A percentile compares a stretch with the other conserved stretches of the same genome.
Evolutionary conservation across 257 asterid species (phyloP).

Genomic region (Petrea volubilis): DNA sequence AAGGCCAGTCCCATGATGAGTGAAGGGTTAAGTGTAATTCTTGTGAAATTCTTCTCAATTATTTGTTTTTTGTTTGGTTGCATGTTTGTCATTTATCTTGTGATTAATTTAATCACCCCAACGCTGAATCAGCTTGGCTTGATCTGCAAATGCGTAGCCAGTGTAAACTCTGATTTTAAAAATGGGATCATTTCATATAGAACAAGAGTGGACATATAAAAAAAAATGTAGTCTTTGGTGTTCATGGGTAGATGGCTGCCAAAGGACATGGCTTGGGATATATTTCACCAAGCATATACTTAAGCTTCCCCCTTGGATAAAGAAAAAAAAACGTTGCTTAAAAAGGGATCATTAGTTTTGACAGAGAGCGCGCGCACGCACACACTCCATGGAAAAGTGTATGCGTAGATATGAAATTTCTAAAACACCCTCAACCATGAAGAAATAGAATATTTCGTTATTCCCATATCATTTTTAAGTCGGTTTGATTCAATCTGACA

Average conservation of each 20-base stretch:
- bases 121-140: constrained; percentile 32
- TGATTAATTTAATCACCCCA: constrained; percentile 23
- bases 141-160: constrained; percentile 42
- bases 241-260: constrained; percentile 34
- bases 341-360: neutral
- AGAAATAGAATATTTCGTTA: too few relatives aligned
- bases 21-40: constrained; percentile 24
- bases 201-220: constrained; percentile 16
- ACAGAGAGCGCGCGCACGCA: too few relatives aligned
- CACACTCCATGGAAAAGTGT: too few relatives aligned
- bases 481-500: too few relatives aligned
- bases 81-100: constrained; percentile 13
- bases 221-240: neutral
- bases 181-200: constrained; percentile 20
- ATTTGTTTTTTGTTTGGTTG: constrained; percentile 40
- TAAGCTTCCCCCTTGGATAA: neutral
- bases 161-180: constrained; percentile 36
- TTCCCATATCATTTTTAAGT: too few relatives aligned
- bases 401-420: too few relatives aligned
- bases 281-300: neutral
- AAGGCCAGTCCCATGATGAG: neutral
- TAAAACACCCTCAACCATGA: too few relatives aligned
- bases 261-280: constrained; percentile 23
- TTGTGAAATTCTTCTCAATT: constrained; percentile 38
- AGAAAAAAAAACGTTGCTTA: too few relatives aligned